Evolutionary conservation across 2,329 filamentous ascomycete species (phyloP).

Genomic region (Aspergillus felis): DNA sequence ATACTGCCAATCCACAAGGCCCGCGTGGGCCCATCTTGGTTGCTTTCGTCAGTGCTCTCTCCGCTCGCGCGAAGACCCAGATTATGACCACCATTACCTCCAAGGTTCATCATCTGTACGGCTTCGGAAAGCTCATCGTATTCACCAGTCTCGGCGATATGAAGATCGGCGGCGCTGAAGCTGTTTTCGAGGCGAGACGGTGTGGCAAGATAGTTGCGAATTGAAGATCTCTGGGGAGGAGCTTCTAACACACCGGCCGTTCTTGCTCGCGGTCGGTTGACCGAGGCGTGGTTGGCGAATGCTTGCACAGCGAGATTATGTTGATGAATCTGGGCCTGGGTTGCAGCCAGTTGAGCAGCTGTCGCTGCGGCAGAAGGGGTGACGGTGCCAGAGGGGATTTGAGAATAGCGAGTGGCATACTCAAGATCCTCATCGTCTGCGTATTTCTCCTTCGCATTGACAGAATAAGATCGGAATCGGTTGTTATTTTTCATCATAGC

Average conservation of each 20-base stretch:
- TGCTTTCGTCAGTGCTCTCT: conserved; percentile 71
- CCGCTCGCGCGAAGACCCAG: conserved; percentile 61
- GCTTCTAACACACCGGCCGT: conserved; percentile 90
- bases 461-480: conserved; percentile 93
- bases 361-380: conserved; percentile 56
- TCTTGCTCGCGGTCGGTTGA: conserved; percentile 78
- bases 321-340: conserved; percentile 70
- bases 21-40: conserved; percentile 82
- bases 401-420: conserved; percentile 58
- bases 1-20: conserved; percentile 97
- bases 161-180: conserved; percentile 71
- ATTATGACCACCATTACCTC: conserved; percentile 38
- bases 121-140: conserved; percentile 78
- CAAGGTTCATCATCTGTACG: conserved; percentile 73
- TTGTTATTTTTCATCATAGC: conserved; percentile 75
- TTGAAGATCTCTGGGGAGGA: conserved; percentile 59
- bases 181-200: conserved; percentile 71
- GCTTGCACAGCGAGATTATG: conserved; percentile 93
- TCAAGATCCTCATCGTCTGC: conserved; percentile 82
- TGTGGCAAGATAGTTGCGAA: conserved; percentile 73
- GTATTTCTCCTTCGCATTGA: conserved; percentile 98
- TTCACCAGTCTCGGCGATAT: conserved; percentile 69
- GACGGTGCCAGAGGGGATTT: conserved; percentile 55
- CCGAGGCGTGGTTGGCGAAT: conserved; percentile 78
- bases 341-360: conserved; percentile 56